phyloP scores from a whole-genome alignment of 192 early-diverging fungal species.

The Gamsiella multidivaricata region DNA sequence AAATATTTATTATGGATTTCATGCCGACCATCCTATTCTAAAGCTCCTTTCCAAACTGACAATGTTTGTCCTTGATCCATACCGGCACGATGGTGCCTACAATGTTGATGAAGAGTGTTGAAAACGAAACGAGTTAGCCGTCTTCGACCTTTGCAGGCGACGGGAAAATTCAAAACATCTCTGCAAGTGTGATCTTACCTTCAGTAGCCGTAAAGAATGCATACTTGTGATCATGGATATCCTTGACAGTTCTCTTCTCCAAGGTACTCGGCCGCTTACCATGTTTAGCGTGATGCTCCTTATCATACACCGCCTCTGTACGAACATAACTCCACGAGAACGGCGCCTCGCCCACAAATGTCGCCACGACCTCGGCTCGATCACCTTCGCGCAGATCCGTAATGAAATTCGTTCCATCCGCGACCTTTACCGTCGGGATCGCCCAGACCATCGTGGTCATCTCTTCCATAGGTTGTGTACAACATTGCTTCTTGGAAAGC shows the following conservation, averaged over 20 bases:
- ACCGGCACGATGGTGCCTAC: slow-evolving; percentile 38
- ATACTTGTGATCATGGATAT: slow-evolving; percentile 23
- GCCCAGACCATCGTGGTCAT: slow-evolving; percentile 31
- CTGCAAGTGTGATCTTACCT: slow-evolving; percentile 8
- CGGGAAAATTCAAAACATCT: background rate
- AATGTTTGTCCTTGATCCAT: slow-evolving; percentile 41
- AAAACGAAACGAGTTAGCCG: background rate
- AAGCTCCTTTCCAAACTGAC: slow-evolving; percentile 34
- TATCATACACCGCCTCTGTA: slow-evolving; percentile 34
- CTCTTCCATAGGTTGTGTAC: slow-evolving; percentile 28
- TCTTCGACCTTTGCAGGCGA: background rate
- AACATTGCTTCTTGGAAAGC: slow-evolving; percentile 36
- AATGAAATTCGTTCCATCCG: slow-evolving; percentile 22
- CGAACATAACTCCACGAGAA: slow-evolving; percentile 38
- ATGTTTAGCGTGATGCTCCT: slow-evolving; percentile 19
- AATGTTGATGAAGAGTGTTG: background rate
- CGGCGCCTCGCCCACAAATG: slow-evolving; percentile 37
- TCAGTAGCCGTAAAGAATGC: slow-evolving; percentile 28
- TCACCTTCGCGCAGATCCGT: slow-evolving; percentile 40
- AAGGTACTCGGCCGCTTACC: slow-evolving; percentile 13
- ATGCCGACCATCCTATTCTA: no score
- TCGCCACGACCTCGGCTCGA: slow-evolving; percentile 28
- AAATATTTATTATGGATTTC: no score
- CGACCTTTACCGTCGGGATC: slow-evolving; percentile 38
- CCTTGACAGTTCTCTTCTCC: background rate